phyloP scores from a whole-genome alignment of 208 protist genomes.

The Tritrichomonas foetus region DNA sequence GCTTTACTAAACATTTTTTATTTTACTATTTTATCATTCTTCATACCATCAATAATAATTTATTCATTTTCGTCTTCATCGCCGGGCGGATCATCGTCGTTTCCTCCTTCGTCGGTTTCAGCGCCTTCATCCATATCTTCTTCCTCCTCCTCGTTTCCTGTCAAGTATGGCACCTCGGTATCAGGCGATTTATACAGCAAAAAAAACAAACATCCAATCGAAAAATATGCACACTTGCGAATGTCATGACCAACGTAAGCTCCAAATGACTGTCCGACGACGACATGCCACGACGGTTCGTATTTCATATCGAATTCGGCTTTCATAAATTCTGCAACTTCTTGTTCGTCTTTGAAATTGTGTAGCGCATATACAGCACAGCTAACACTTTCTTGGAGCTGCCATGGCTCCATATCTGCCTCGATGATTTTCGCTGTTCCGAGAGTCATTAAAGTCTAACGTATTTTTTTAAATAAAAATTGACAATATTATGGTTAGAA shows the following conservation, averaged over 20 bases:
- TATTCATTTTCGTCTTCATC: neutral
- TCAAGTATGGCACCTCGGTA: neutral
- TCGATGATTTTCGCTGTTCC: neutral
- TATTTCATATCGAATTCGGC: slow-evolving; percentile 33
- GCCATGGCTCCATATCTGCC: slow-evolving; percentile 23
- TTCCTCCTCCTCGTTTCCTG: neutral
- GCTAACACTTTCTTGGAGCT: neutral
- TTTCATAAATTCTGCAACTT: slow-evolving; percentile 39
- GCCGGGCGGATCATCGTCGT: neutral
- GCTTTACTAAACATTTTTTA: too few species aligned
- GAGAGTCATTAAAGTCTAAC: neutral
- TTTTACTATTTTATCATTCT: too few species aligned
- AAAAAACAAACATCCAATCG: neutral
- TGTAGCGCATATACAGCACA: slow-evolving; percentile 19
- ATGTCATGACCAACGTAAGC: neutral
- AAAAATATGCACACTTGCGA: slow-evolving; percentile 23
- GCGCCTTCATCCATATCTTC: neutral
- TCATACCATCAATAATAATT: too few species aligned
- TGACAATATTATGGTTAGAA: too few species aligned
- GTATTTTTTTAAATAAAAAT: too few species aligned
- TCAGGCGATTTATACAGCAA: slow-evolving; percentile 32
- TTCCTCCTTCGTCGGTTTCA: neutral
- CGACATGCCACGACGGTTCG: slow-evolving; percentile 27
- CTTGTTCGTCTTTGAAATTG: slow-evolving; percentile 29
- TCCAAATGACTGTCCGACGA: slow-evolving; percentile 35